phyloP scores from a whole-genome alignment of 202 grass and related monocot genomes.

The Musa balbisiana region DNA sequence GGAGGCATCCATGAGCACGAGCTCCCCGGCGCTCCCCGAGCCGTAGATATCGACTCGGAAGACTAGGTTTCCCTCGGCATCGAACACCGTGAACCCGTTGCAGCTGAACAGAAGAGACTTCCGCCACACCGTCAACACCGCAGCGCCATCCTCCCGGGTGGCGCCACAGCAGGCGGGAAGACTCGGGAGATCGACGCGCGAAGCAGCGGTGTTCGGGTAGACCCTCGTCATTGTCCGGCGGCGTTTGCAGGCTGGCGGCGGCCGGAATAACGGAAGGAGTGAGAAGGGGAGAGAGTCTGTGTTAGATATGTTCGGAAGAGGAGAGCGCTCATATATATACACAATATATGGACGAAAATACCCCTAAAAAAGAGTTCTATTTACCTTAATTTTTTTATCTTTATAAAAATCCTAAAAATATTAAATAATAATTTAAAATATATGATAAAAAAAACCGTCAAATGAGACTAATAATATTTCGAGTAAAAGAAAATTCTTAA shows the following conservation, averaged over 20 bases:
- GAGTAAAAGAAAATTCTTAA: no score
- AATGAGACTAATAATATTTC: no score
- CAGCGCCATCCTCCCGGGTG: constrained; percentile 7
- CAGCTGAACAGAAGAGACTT: constrained; percentile 80
- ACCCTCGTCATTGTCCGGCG: constrained; percentile 49
- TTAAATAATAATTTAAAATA: constrained; percentile 22
- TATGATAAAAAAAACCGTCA: no score
- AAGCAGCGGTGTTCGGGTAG: constrained; percentile 31
- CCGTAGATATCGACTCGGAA: constrained; percentile 79
- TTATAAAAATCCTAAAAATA: constrained; percentile 38
- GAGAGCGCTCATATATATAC: background rate
- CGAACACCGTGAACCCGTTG: constrained; percentile 72
- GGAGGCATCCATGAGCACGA: constrained; percentile 34
- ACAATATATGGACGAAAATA: background rate
- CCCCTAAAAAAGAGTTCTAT: background rate
- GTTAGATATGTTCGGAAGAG: background rate
- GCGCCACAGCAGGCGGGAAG: background rate
- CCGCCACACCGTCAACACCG: constrained; percentile 65
- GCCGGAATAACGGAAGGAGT: background rate
- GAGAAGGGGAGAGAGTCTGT: background rate
- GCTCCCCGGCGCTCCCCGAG: constrained; percentile 27
- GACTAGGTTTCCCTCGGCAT: constrained; percentile 50
- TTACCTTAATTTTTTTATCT: background rate
- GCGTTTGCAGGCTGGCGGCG: background rate
- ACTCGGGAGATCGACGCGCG: background rate